Conservation (phyloP, 2,329 filamentous ascomycete species). For the Neofusicoccum parvum region DNA sequence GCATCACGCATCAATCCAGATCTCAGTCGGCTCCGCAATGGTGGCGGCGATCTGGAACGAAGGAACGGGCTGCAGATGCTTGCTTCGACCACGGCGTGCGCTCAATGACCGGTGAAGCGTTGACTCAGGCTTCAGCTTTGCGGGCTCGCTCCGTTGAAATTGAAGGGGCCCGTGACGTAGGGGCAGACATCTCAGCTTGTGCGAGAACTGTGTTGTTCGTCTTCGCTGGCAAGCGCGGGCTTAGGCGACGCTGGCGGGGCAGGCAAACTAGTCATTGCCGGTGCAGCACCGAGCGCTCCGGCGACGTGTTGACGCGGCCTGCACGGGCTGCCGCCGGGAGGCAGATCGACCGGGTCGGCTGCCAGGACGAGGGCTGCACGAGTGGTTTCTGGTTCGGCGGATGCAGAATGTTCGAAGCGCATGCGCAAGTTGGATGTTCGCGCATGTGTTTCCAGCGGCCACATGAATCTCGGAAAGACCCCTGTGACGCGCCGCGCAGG, state of each 20-base stretch:
- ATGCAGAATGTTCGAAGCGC: not conserved
- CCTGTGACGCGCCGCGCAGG: not conserved
- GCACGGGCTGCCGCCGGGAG: not conserved
- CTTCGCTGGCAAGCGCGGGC: not conserved
- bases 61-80: not conserved
- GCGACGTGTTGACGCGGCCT: not conserved
- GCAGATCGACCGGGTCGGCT: not conserved
- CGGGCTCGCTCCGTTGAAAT: not conserved
- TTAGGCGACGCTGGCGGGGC: not conserved
- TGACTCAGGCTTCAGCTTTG: not conserved
- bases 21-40: not conserved
- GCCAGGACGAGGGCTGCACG: not conserved
- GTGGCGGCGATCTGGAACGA: not conserved
- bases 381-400: not conserved
- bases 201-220: not conserved
- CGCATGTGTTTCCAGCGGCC: not conserved
- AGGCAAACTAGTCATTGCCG: not conserved
- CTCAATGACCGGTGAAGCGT: not conserved
- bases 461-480: not conserved
- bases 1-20: not conserved
- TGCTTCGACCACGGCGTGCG: not conserved
- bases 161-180: not conserved
- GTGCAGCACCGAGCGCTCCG: not conserved
- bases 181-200: not conserved
- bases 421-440: not conserved